Conservation (phyloP, 495 filamentous ascomycete genomes). For the Daldinia vernicosa region DNA sequence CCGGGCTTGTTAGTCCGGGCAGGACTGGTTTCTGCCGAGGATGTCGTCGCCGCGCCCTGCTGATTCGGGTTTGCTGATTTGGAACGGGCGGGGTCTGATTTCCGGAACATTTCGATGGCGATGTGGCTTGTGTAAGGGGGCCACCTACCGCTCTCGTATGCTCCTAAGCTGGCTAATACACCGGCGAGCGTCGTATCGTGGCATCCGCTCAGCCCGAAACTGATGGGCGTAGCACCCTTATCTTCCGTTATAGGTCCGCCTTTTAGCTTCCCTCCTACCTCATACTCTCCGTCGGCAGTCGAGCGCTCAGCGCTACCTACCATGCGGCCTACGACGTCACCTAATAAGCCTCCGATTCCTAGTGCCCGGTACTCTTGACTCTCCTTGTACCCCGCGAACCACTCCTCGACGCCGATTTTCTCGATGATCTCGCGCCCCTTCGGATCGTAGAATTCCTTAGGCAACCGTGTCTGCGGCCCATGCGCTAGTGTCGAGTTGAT, state of each 20-base stretch:
- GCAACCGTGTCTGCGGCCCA: slow-evolving; percentile 78
- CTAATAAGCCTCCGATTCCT: slow-evolving; percentile 84
- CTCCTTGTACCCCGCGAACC: slow-evolving; percentile 88
- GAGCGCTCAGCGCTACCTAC: slow-evolving; percentile 72
- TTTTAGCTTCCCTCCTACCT: slow-evolving; percentile 54
- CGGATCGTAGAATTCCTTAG: slow-evolving; percentile 85
- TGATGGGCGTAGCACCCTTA: slow-evolving; percentile 65
- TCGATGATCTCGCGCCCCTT: slow-evolving; percentile 77
- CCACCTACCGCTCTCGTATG: slow-evolving; percentile 78
- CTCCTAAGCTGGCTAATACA: slow-evolving; percentile 79
- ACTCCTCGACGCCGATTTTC: slow-evolving; percentile 85
- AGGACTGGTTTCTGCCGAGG: slow-evolving; percentile 8
- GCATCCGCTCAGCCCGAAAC: slow-evolving; percentile 78
- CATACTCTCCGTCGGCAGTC: slow-evolving; percentile 63
- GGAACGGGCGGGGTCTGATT: slow-evolving; percentile 42
- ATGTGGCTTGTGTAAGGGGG: slow-evolving; percentile 92
- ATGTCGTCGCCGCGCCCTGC: slow-evolving; percentile 1
- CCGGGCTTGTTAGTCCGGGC: slow-evolving; percentile 39
- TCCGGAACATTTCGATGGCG: slow-evolving; percentile 86
- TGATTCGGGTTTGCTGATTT: not conserved
- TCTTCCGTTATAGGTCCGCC: slow-evolving; percentile 53
- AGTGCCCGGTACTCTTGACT: slow-evolving; percentile 83
- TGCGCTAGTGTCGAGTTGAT: slow-evolving; percentile 90
- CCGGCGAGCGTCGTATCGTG: slow-evolving; percentile 94
- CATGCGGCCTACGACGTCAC: slow-evolving; percentile 88